Percentiles rank a stretch among this genome's conserved stretches.
Evolutionary conservation across 2,329 filamentous ascomycete species (phyloP).

Genomic region (Apiospora phragmitis): DNA sequence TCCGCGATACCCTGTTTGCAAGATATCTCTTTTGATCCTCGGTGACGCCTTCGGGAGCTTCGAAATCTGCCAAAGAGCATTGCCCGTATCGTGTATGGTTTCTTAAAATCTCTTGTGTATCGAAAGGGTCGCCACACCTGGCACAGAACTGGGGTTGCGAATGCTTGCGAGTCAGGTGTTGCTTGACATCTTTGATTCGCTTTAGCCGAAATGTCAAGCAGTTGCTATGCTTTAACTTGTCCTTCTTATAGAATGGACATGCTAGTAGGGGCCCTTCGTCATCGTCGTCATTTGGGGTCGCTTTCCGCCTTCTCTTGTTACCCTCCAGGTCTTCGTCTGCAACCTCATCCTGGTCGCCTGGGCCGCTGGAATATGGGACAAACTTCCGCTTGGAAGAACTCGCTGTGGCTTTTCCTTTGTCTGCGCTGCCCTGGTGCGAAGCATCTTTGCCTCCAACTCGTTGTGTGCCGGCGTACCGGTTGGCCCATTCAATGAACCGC

Average conservation of each 20-base stretch:
- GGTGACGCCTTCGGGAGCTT: background rate
- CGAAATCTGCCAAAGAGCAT: background rate
- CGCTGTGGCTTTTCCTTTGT: no score
- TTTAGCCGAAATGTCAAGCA: background rate
- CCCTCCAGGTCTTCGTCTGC: no score
- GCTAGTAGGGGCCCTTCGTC: no score
- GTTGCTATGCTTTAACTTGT: background rate
- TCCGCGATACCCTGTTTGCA: background rate
- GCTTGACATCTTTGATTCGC: background rate
- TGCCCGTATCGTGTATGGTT: background rate
- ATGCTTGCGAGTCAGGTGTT: background rate
- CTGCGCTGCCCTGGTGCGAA: no score
- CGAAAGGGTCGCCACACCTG: background rate
- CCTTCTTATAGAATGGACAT: background rate
- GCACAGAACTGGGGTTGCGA: background rate
- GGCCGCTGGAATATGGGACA: no score
- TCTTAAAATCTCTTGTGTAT: background rate
- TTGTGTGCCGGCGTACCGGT: no score
- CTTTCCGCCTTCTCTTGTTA: no score
- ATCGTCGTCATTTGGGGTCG: no score
- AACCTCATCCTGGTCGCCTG: no score
- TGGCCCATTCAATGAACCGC: no score
- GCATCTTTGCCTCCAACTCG: no score
- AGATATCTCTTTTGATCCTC: background rate
- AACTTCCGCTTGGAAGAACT: no score